Conservation (phyloP, 805 yeast genomes). For the Ogataea saltuana region DNA sequence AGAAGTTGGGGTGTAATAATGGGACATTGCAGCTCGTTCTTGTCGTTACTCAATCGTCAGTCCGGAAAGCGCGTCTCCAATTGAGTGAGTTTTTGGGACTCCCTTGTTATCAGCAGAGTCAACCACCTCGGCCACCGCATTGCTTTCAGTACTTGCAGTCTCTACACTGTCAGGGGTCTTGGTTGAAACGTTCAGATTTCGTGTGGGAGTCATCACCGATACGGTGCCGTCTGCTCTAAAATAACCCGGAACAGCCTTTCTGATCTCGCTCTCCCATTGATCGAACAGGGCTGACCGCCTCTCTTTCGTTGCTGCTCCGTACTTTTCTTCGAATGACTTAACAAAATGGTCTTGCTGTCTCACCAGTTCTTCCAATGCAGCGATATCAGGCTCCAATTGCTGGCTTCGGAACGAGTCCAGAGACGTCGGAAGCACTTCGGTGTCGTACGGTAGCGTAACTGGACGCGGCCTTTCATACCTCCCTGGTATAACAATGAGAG, state of each 20-base stretch:
- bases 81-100: neutral
- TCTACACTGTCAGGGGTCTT: neutral
- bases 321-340: conserved; percentile 4
- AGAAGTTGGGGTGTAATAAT: no score
- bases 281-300: conserved; percentile 10
- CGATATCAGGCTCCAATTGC: conserved; percentile 4
- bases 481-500: conserved; percentile 31
- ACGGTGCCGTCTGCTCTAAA: conserved; percentile 25
- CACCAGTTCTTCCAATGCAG: conserved; percentile 9
- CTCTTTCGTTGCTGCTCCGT: conserved; percentile 6
- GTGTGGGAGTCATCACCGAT: conserved; percentile 31
- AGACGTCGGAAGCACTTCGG: conserved; percentile 16
- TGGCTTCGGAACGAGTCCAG: conserved; percentile 11
- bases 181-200: neutral
- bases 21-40: no score
- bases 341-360: conserved; percentile 7
- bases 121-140: no score
- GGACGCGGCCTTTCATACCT: conserved; percentile 25
- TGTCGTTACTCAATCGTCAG: neutral
- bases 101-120: neutral
- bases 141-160: no score
- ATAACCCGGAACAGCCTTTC: conserved; percentile 32
- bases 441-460: conserved; percentile 30
- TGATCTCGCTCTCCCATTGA: conserved; percentile 27
- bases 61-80: neutral